These are phyloP conservation scores for Sarocladium strictum DNA, from an alignment of 2,329 filamentous ascomycete species.

Conservation along the genomic window DNA sequence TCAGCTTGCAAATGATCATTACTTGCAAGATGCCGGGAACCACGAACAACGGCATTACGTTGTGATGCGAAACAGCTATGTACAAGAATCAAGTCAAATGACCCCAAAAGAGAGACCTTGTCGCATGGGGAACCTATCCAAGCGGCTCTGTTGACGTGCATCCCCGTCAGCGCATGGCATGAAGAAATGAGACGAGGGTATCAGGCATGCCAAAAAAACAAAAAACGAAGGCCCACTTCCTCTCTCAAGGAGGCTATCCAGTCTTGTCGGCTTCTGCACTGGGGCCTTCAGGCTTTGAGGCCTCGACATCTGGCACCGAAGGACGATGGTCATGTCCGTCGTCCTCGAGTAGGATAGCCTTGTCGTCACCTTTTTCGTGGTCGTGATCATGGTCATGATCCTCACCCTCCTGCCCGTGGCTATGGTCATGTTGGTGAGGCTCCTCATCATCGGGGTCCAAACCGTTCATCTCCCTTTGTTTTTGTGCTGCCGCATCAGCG, in stretches of 20 bases:
- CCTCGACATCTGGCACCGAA: not conserved
- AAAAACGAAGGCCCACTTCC: no score
- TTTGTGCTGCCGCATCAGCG: slow-evolving; percentile 9
- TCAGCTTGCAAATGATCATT: not conserved
- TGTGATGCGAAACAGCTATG: not conserved
- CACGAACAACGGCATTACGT: not conserved
- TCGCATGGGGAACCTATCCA: no score
- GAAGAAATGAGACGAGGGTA: no score
- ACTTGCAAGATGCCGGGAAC: not conserved
- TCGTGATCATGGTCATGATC: not conserved
- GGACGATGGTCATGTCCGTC: not conserved
- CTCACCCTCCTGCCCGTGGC: not conserved
- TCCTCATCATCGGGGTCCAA: slow-evolving; percentile 7
- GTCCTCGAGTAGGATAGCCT: not conserved
- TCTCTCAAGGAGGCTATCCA: no score
- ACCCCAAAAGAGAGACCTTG: no score
- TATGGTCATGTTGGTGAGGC: not conserved
- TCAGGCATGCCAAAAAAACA: no score
- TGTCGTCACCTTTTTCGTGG: not conserved
- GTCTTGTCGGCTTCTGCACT: no score
- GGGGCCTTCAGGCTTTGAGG: no score
- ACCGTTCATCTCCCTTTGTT: slow-evolving; percentile 5
- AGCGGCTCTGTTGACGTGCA: no score
- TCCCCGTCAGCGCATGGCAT: no score
- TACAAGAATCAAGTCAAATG: not conserved